These are phyloP conservation scores for Colletotrichum gloeosporioides DNA, from an alignment of 2,329 filamentous ascomycete species.

Conservation along the genomic window DNA sequence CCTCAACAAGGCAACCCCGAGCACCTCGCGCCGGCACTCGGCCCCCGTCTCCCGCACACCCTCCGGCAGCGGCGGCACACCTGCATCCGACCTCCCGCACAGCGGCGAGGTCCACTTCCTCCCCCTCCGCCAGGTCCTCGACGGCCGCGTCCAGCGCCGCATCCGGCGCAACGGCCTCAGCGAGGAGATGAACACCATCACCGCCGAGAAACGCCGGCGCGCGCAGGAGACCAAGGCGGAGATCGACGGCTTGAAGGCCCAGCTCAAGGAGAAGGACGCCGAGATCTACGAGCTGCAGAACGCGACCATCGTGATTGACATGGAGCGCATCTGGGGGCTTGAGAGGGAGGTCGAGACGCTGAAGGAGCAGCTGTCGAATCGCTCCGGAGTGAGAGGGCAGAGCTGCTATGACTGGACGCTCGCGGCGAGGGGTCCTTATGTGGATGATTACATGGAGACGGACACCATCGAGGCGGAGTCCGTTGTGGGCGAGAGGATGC, in stretches of 20 bases:
- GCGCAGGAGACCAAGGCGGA: conserved; percentile 47
- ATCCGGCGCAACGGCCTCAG: conserved; percentile 61
- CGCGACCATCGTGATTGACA: conserved; percentile 54
- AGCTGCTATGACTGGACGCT: conserved; percentile 55
- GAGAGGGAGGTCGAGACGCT: conserved; percentile 44
- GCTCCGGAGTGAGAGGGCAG: conserved; percentile 20
- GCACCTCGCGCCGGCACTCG: conserved; percentile 51
- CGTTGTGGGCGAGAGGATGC: conserved; percentile 52
- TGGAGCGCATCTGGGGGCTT: conserved; percentile 47
- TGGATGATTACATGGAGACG: conserved; percentile 46
- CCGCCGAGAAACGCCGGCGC: conserved; percentile 49
- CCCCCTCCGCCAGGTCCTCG: conserved; percentile 59
- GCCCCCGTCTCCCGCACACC: conserved; percentile 35
- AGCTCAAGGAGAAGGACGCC: conserved; percentile 55
- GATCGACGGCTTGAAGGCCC: conserved; percentile 51
- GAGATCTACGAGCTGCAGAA: conserved; percentile 60
- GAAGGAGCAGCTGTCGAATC: conserved; percentile 34
- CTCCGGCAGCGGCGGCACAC: conserved; percentile 22
- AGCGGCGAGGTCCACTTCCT: conserved; percentile 49
- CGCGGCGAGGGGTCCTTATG: conserved; percentile 52
- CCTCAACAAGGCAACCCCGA: conserved; percentile 35
- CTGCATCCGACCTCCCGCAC: conserved; percentile 24
- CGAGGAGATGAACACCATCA: conserved; percentile 61
- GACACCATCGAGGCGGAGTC: conserved; percentile 44
- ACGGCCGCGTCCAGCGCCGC: conserved; percentile 62